A percentile compares a stretch with the other conserved stretches of the same genome.
phyloP scores from a whole-genome alignment of 345 rosid genomes.

The Hibiscus trionum region DNA sequence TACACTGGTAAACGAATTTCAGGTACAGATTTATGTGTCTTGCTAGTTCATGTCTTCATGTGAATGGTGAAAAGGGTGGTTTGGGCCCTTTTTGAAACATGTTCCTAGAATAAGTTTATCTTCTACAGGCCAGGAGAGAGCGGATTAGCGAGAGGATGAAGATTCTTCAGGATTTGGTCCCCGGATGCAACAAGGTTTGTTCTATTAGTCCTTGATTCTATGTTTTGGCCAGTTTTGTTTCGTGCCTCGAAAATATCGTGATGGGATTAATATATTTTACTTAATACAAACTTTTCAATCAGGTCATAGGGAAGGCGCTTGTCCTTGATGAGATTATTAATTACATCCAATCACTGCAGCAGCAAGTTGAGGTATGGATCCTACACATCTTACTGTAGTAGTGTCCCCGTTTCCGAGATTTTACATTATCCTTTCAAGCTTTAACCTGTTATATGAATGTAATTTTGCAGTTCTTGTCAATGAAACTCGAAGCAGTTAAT shows the following conservation, averaged over 20 bases:
- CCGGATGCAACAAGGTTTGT: neutral
- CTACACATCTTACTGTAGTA: neutral
- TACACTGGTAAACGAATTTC: neutral
- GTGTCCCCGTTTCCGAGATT: neutral
- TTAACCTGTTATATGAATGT: conserved; percentile 10
- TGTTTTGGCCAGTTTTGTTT: neutral
- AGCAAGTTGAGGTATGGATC: conserved; percentile 78
- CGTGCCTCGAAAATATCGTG: neutral
- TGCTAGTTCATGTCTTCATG: neutral
- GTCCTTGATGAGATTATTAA: conserved; percentile 98
- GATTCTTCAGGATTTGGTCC: neutral
- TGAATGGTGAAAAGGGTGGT: too few relatives aligned
- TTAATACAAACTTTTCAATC: conserved; percentile 7
- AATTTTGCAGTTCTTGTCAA: conserved; percentile 65
- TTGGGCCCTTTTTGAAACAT: neutral
- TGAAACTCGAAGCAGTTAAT: conserved; percentile 91
- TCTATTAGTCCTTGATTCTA: neutral
- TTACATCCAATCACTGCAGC: conserved; percentile 85
- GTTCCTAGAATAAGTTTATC: neutral
- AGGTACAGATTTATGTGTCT: neutral
- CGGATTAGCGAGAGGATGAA: neutral
- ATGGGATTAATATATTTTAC: neutral
- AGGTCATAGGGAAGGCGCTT: conserved; percentile 95
- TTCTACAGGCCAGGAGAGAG: neutral
- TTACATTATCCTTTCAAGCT: neutral